Evolutionary conservation across 176 grass and related monocot genomes (phyloP).

Genomic region (Carex kokanica): DNA sequence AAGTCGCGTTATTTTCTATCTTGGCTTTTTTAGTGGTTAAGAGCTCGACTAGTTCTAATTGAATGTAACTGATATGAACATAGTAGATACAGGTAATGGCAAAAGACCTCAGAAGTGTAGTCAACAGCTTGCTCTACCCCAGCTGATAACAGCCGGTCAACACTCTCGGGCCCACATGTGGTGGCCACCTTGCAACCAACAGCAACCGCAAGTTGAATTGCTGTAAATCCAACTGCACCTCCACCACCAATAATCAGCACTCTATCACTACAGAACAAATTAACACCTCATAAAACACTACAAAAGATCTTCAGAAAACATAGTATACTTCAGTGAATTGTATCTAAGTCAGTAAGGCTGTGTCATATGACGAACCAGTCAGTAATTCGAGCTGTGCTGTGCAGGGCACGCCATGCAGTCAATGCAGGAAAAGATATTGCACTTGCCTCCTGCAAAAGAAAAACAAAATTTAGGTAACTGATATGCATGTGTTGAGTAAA

Average conservation of each 20-base stretch:
- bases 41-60: background rate
- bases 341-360: slow-evolving; percentile 14
- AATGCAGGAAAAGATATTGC: slow-evolving; percentile 93
- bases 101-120: slow-evolving; percentile 66
- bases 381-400: slow-evolving; percentile 76
- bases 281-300: background rate
- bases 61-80: background rate
- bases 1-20: background rate
- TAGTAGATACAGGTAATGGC: background rate
- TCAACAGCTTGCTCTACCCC: slow-evolving; percentile 95
- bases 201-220: slow-evolving; percentile 75
- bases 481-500: background rate
- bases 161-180: slow-evolving; percentile 78
- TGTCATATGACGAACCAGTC: slow-evolving; percentile 60
- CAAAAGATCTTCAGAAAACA: background rate
- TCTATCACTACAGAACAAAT: slow-evolving; percentile 63
- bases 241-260: slow-evolving; percentile 90
- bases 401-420: slow-evolving; percentile 95
- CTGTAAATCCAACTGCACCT: slow-evolving; percentile 82
- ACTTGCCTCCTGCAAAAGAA: slow-evolving; percentile 65
- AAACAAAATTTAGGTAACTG: background rate
- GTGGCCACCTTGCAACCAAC: slow-evolving; percentile 66
- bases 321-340: background rate
- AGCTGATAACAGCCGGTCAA: slow-evolving; percentile 53
- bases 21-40: background rate